A percentile compares a stretch with the other conserved stretches of the same genome.
Evolutionary conservation across 805 yeast species (phyloP).

Genomic region (Alloascoidea hylecoeti): DNA sequence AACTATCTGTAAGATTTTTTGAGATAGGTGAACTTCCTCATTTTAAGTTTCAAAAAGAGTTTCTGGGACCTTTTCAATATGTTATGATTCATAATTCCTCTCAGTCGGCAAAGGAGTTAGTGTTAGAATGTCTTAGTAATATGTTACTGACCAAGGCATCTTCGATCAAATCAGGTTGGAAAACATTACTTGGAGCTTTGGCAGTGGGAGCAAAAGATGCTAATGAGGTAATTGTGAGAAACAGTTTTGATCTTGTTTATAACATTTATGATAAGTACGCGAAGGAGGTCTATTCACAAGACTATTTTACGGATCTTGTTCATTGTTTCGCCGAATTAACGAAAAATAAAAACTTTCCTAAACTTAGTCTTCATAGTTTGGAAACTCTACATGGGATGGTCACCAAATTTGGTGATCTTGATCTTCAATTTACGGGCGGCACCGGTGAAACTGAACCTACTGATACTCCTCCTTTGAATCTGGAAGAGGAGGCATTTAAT

Average conservation of each 20-base stretch:
- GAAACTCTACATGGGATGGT: slow-evolving; percentile 56
- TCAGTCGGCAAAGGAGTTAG: slow-evolving; percentile 70
- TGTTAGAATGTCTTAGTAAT: slow-evolving; percentile 76
- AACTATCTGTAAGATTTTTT: slow-evolving; percentile 80
- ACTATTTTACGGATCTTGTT: slow-evolving; percentile 52
- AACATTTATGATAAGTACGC: slow-evolving; percentile 48
- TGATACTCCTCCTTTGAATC: no score
- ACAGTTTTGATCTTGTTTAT: slow-evolving; percentile 49
- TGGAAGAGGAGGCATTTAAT: slow-evolving; percentile 13
- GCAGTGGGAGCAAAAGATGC: slow-evolving; percentile 55
- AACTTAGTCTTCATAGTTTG: slow-evolving; percentile 64
- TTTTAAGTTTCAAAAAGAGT: slow-evolving; percentile 91
- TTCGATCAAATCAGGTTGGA: slow-evolving; percentile 91
- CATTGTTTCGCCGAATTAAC: slow-evolving; percentile 67
- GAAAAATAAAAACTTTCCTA: slow-evolving; percentile 74
- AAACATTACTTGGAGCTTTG: slow-evolving; percentile 68
- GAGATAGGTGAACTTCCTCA: slow-evolving; percentile 91
- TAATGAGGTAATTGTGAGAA: slow-evolving; percentile 37
- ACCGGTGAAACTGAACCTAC: no score
- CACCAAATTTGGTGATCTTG: slow-evolving; percentile 35
- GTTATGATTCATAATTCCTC: slow-evolving; percentile 56
- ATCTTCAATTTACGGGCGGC: not conserved
- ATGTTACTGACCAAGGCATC: slow-evolving; percentile 66
- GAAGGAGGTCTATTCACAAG: slow-evolving; percentile 53
- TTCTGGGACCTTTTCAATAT: slow-evolving; percentile 79